Evolutionary conservation across 306 rosid species (phyloP), one percentile per base, ranked within the genome.

Genomic region (Sesbania bispinosa): DNA sequence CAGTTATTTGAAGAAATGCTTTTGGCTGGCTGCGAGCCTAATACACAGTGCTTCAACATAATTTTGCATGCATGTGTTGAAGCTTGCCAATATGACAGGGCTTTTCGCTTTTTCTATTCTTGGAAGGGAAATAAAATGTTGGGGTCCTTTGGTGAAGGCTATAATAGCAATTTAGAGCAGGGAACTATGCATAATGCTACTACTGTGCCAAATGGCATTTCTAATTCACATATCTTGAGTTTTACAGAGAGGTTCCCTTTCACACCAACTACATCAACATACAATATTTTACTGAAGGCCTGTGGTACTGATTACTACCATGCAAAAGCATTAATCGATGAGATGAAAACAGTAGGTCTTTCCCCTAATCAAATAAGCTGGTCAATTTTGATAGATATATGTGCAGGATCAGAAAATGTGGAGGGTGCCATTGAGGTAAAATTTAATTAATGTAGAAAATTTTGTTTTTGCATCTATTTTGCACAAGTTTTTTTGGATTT

Each of bases 61-160:
- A 88, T 94, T 77, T 84, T 94, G 63, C 92, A 94, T 80, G 91
- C 98, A 39, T 94, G 98, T 42, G 98, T 94, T 23, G 91, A 94
- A 85, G 97, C 89, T 78, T 85, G 86, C 85, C 96, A 94, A 71
- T 94, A 85, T 62, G 97, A 94, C 68, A 81, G 98, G 83, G 98
- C 96, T 62, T 94, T 94, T 76, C 95, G 95, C 67, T 77, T 94
- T 62, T 94, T 89, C 80, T 78, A 84, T 42, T 86, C 95, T 62
- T 90, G 93, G 96, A 87, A 73, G 82, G 84, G 78, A 76, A 82
- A 80, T 53, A 77, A 78, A 77, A 67, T 73, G 78, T 76, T 65
- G 76, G 83, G 62, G 65, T 32, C 84, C 35, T 72, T 41, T 59
- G 81, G 43, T 29, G 83, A 79, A 77, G 77, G 69, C 63, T 20